A percentile compares a stretch with the other conserved stretches of the same genome.
phyloP scores from a whole-genome alignment of 768 basidiomycete species.

The Collybiopsis confluens region DNA sequence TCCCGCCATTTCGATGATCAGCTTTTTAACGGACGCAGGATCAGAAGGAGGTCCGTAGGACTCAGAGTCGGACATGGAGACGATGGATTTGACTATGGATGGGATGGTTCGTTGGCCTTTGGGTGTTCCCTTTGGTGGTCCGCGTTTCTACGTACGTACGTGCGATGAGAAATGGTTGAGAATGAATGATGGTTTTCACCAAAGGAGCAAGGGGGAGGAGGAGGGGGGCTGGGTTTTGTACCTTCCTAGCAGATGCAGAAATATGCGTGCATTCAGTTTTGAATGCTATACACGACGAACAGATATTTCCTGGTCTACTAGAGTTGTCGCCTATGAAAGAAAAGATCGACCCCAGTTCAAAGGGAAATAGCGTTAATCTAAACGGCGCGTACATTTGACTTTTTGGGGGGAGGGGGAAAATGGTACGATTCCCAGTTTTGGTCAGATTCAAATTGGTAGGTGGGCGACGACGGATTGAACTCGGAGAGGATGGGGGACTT shows the following conservation, averaged over 20 bases:
- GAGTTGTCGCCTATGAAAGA: slow-evolving; percentile 35
- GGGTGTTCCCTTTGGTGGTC: slow-evolving; percentile 34
- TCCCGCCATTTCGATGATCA: background rate
- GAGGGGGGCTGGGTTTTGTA: slow-evolving; percentile 5
- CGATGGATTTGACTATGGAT: background rate
- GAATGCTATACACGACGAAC: slow-evolving; percentile 34
- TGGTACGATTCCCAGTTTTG: no score
- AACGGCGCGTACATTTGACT: background rate
- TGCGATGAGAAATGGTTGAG: no score
- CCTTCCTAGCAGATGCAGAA: slow-evolving; percentile 32
- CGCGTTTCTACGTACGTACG: slow-evolving; percentile 45
- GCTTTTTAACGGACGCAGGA: background rate
- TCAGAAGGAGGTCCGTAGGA: background rate
- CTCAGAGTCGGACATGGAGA: background rate
- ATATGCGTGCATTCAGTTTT: slow-evolving; percentile 35
- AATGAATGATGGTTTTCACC: no score
- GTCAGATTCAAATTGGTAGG: no score
- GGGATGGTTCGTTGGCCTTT: slow-evolving; percentile 15
- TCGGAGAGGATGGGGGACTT: no score
- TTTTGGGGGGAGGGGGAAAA: no score
- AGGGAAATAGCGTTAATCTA: no score
- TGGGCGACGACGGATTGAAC: no score
- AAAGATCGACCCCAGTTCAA: background rate
- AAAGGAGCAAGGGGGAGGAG: background rate
- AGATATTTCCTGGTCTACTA: slow-evolving; percentile 30